These are phyloP conservation scores for Stramenopiles sp. DNA, from an alignment of 352 stramenopile species.

Conservation along the genomic window DNA sequence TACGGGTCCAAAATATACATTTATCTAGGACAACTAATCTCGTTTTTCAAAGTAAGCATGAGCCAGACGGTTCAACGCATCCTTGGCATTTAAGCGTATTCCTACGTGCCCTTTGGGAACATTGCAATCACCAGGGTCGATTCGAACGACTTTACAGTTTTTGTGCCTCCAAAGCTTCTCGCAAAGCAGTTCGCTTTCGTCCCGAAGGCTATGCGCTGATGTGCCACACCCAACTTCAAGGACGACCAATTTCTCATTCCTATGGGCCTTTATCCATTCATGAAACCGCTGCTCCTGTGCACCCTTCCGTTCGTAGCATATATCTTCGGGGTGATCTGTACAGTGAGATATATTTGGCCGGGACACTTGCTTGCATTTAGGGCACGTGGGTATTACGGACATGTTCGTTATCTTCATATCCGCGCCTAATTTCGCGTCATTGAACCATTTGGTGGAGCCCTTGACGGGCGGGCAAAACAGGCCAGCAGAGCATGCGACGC, in stretches of 20 bases:
- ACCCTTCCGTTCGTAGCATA: background rate
- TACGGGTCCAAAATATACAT: too few relatives aligned
- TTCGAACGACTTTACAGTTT: background rate
- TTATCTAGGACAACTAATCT: too few relatives aligned
- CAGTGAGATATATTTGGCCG: background rate
- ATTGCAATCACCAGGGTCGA: background rate
- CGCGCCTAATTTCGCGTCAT: background rate
- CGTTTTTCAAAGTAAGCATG: too few relatives aligned
- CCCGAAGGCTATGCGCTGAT: background rate
- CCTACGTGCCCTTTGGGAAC: background rate
- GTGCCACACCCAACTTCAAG: background rate
- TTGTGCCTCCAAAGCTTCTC: background rate
- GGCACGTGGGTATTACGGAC: background rate
- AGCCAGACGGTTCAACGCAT: too few relatives aligned
- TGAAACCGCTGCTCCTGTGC: background rate
- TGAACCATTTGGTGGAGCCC: background rate
- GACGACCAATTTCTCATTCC: background rate
- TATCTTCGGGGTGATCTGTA: background rate
- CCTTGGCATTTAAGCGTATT: background rate
- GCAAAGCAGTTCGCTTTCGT: background rate
- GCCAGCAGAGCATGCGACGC: too few relatives aligned
- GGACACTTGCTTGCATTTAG: background rate
- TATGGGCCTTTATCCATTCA: background rate
- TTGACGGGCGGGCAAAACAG: background rate
- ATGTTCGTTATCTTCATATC: background rate